Evolutionary conservation across 176 grass and related monocot genomes (phyloP).

Genomic region (Tuctoria greenei): DNA sequence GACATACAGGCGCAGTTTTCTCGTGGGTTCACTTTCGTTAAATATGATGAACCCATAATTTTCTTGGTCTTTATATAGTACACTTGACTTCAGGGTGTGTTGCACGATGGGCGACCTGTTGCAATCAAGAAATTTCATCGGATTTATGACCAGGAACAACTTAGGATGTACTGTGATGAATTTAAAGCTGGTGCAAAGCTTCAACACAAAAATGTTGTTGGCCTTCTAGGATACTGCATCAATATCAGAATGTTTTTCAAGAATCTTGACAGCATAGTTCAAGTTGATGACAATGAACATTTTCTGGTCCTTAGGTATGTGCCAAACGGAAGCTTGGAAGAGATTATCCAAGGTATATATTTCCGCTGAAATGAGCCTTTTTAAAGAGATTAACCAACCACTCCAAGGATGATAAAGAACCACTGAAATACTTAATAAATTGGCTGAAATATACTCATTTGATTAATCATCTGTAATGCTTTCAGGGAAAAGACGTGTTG

Average conservation of each 20-base stretch:
- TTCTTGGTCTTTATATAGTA: background rate
- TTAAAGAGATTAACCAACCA: too few relatives aligned
- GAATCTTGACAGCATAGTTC: too few relatives aligned
- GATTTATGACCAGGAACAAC: too few relatives aligned
- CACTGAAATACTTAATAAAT: too few relatives aligned
- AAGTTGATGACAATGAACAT: too few relatives aligned
- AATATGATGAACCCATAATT: background rate
- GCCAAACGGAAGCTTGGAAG: background rate
- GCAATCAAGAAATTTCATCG: background rate
- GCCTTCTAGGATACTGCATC: background rate
- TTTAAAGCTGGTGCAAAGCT: background rate
- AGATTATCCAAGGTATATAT: background rate
- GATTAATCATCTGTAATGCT: too few relatives aligned
- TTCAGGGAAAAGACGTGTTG: background rate
- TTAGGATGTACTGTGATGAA: too few relatives aligned
- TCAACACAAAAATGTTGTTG: background rate
- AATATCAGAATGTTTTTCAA: too few relatives aligned
- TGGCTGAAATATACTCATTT: background rate
- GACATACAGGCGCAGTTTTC: too few relatives aligned
- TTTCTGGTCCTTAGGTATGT: background rate
- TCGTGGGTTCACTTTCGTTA: too few relatives aligned
- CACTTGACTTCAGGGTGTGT: background rate
- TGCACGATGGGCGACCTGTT: background rate
- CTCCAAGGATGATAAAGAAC: too few relatives aligned
- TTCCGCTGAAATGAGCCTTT: background rate